phyloP scores from a whole-genome alignment of 1,284 basidiomycete species.

The Trametes polyzona region DNA sequence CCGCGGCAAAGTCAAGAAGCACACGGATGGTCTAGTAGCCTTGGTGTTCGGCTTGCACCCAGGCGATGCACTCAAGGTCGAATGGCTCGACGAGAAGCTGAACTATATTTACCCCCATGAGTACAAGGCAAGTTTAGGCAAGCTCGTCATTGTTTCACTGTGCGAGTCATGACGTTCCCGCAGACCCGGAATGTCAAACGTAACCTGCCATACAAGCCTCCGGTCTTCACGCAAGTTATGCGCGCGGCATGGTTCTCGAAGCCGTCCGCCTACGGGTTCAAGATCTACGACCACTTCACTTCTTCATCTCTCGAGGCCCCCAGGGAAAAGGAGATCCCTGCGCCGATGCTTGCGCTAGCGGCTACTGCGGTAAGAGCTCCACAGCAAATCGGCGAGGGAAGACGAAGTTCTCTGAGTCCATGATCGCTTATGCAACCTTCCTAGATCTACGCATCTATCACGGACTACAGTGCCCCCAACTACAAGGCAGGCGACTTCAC shows the following conservation, averaged over 20 bases:
- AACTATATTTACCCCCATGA: background rate
- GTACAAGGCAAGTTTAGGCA: background rate
- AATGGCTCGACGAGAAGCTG: background rate
- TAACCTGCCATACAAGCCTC: background rate
- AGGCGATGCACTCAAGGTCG: background rate
- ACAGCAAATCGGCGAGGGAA: too few species aligned
- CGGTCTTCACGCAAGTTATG: background rate
- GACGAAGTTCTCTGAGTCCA: too few species aligned
- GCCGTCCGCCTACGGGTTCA: background rate
- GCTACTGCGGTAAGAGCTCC: constrained; percentile 5
- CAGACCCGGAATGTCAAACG: background rate
- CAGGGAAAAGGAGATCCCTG: constrained; percentile 13
- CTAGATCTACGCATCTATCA: constrained; percentile 8
- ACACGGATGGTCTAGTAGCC: background rate
- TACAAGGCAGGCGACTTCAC: background rate
- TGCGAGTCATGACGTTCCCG: background rate
- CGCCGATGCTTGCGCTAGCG: constrained; percentile 8
- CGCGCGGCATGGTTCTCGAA: constrained; percentile 1
- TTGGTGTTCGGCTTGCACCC: background rate
- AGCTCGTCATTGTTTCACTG: background rate
- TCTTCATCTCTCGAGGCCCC: background rate
- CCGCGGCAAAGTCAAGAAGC: background rate
- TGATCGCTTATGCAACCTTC: background rate
- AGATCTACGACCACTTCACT: background rate
- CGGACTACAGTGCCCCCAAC: background rate